Conservation (phyloP, 192 early-diverging fungal genomes). For the Diversispora eburnea region DNA sequence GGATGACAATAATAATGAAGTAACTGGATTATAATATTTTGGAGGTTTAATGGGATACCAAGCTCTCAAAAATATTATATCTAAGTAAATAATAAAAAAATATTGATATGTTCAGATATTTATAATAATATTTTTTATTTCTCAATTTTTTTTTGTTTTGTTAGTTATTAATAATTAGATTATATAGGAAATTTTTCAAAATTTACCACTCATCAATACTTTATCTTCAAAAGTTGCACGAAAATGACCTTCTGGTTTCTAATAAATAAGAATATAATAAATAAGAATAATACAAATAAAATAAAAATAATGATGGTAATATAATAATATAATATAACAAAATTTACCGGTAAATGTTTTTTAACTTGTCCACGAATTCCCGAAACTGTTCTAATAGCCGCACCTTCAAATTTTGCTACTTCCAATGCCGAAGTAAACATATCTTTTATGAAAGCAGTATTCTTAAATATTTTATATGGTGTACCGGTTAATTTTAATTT, state of each 20-base stretch:
- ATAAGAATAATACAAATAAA: neutral
- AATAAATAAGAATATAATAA: constrained; percentile 4
- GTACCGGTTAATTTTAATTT: constrained; percentile 97
- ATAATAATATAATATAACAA: too few species aligned
- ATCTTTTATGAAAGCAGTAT: constrained; percentile 96
- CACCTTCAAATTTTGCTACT: constrained; percentile 98
- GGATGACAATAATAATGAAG: constrained; percentile 74
- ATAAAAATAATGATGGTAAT: neutral
- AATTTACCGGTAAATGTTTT: constrained; percentile 67
- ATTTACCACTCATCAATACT: constrained; percentile 82
- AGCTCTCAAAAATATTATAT: constrained; percentile 95
- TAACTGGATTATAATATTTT: constrained; percentile 97
- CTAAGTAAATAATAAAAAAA: constrained; percentile 40
- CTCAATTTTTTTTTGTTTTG: too few species aligned
- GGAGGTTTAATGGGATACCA: constrained; percentile 97
- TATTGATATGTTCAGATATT: neutral
- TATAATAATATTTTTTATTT: too few species aligned
- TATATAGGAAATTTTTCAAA: neutral
- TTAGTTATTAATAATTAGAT: too few species aligned
- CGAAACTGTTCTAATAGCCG: constrained; percentile 89
- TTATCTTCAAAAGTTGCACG: constrained; percentile 99
- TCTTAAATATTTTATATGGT: constrained; percentile 93
- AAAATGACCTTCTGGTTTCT: constrained; percentile 87
- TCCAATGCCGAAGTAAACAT: constrained; percentile 97
- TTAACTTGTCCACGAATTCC: constrained; percentile 98